Percentiles rank a stretch among this genome's conserved stretches.
These are phyloP conservation scores for Ceriops zippeliana DNA, from an alignment of 345 rosid genomes.

Conservation along the genomic window DNA sequence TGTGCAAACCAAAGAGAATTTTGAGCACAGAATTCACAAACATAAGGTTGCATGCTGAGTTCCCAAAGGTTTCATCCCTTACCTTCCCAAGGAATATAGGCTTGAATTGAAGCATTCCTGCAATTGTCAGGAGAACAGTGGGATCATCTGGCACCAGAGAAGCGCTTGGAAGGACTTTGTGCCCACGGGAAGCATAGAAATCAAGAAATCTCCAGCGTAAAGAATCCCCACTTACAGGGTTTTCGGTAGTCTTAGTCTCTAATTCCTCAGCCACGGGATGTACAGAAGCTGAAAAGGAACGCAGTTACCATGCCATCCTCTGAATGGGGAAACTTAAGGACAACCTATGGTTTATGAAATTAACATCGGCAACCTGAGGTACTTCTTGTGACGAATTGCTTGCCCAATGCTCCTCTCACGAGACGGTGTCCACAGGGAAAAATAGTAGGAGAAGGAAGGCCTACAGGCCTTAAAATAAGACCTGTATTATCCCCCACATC, in stretches of 20 bases:
- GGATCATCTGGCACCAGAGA: constrained; percentile 97
- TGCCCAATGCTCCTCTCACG: constrained; percentile 17
- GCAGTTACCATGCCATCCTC: constrained; percentile 19
- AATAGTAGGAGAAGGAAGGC: constrained; percentile 31
- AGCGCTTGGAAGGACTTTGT: constrained; percentile 81
- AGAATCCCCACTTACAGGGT: constrained; percentile 66
- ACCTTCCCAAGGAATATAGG: constrained; percentile 94
- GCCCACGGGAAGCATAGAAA: constrained; percentile 85
- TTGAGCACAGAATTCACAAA: neutral
- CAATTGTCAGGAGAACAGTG: constrained; percentile 86
- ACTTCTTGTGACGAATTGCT: constrained; percentile 37
- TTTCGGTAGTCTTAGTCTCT: constrained; percentile 41
- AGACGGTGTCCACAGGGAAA: constrained; percentile 19
- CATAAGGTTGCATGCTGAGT: neutral
- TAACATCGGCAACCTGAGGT: constrained; percentile 46
- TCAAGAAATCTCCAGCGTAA: constrained; percentile 74
- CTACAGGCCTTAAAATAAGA: constrained; percentile 30
- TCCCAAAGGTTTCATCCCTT: constrained; percentile 1
- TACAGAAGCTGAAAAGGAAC: constrained; percentile 58
- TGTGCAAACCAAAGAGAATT: no score
- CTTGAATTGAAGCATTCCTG: constrained; percentile 98
- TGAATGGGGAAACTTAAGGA: constrained; percentile 19
- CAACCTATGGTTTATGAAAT: constrained; percentile 8
- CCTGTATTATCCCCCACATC: constrained; percentile 39
- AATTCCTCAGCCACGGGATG: constrained; percentile 58